These are phyloP conservation scores for Stephanodiscus minutulus DNA, from an alignment of 108 stramenopile species.

Conservation along the genomic window DNA sequence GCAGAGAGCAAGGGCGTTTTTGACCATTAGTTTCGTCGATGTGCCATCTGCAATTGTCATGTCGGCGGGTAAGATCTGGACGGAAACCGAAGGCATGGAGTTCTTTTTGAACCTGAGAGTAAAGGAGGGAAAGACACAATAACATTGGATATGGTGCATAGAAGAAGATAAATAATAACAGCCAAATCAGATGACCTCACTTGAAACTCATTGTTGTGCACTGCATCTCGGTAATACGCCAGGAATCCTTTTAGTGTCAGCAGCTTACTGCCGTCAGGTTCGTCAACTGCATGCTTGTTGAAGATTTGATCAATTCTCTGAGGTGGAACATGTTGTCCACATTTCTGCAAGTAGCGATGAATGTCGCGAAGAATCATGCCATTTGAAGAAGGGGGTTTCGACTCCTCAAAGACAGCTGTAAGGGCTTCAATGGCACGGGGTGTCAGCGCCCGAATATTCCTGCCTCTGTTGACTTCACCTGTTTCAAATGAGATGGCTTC, in stretches of 20 bases:
- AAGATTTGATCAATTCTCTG: slow-evolving; percentile 85
- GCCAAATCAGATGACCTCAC: slow-evolving; percentile 37
- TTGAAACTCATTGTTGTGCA: slow-evolving; percentile 61
- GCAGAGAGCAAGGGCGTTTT: slow-evolving; percentile 19
- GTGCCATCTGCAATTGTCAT: slow-evolving; percentile 37
- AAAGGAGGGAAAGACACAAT: slow-evolving; percentile 12
- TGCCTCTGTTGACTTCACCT: slow-evolving; percentile 57
- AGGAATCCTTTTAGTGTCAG: slow-evolving; percentile 88
- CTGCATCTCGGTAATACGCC: slow-evolving; percentile 81
- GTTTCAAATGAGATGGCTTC: slow-evolving; percentile 64
- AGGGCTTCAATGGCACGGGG: slow-evolving; percentile 54
- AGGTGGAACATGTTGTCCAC: slow-evolving; percentile 63
- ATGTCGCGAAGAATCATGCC: slow-evolving; percentile 77
- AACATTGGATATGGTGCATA: neutral
- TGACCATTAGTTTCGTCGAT: slow-evolving; percentile 41
- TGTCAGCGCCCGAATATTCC: slow-evolving; percentile 52
- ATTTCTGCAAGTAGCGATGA: slow-evolving; percentile 69
- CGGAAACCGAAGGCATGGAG: slow-evolving; percentile 81
- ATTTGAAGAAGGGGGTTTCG: slow-evolving; percentile 47
- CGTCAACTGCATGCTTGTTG: slow-evolving; percentile 37
- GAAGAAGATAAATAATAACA: slow-evolving; percentile 1
- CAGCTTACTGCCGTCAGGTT: slow-evolving; percentile 50
- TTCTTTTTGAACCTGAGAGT: slow-evolving; percentile 59
- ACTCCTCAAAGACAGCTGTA: slow-evolving; percentile 67
- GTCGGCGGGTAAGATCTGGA: slow-evolving; percentile 73